Conservation (phyloP, 192 early-diverging fungal genomes). For the Coemansia brasiliensis region DNA sequence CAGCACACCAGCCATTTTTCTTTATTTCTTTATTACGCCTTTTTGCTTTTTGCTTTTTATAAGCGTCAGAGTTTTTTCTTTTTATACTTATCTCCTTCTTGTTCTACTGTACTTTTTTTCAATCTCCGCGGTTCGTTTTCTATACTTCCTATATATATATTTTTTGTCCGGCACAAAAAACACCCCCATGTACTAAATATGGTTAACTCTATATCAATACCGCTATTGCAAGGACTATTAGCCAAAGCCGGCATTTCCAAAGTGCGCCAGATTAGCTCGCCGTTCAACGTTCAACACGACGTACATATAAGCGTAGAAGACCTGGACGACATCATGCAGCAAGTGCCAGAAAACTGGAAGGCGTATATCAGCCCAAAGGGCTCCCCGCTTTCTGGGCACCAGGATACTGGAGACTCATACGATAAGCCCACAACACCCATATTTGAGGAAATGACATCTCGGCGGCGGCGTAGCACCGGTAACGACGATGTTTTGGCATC, state of each 20-base stretch:
- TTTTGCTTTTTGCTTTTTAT: constrained; percentile 1
- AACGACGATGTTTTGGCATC: constrained; percentile 15
- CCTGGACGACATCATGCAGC: constrained; percentile 50
- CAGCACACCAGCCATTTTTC: constrained; percentile 11
- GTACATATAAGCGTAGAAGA: constrained; percentile 57
- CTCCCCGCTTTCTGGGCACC: constrained; percentile 29
- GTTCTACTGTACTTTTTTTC: constrained; percentile 5
- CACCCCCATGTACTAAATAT: constrained; percentile 9
- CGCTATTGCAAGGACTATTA: constrained; percentile 46
- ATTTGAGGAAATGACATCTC: constrained; percentile 34
- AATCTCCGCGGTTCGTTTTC: neutral
- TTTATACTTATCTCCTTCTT: neutral
- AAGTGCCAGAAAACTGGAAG: constrained; percentile 46
- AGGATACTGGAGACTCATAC: constrained; percentile 10
- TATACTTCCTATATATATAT: neutral
- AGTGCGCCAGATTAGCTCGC: constrained; percentile 48
- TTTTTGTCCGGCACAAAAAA: neutral
- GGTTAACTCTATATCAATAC: constrained; percentile 36
- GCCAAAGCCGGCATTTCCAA: constrained; percentile 46
- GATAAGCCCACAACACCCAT: constrained; percentile 39
- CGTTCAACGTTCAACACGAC: constrained; percentile 56
- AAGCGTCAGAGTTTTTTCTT: too few relatives aligned
- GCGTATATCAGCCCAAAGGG: constrained; percentile 37
- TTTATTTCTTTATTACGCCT: constrained; percentile 9
- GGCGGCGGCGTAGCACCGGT: constrained; percentile 31